phyloP scores from a whole-genome alignment of 2,329 filamentous ascomycete species.

The Trichoderma aggressivum region DNA sequence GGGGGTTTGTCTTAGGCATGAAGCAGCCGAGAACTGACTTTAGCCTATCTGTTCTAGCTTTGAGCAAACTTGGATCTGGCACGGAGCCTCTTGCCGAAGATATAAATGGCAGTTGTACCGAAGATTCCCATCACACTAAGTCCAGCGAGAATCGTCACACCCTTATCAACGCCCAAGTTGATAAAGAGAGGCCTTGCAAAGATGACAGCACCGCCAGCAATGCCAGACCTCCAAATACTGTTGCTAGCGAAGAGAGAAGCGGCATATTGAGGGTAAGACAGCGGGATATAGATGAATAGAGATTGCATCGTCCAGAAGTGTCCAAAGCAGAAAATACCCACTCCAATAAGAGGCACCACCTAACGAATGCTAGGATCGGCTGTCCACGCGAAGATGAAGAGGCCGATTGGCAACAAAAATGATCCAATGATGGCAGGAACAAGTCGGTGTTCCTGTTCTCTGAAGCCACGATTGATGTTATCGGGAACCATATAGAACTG shows the following conservation, averaged over 20 bases:
- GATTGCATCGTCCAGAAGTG: constrained; percentile 34
- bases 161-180: constrained; percentile 21
- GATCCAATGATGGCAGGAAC: constrained; percentile 42
- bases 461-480: constrained; percentile 17
- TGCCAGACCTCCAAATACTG: constrained; percentile 18
- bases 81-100: constrained; percentile 15
- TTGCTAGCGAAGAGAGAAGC: constrained; percentile 24
- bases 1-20: too few species aligned
- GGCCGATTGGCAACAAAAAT: constrained; percentile 60
- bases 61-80: constrained; percentile 15
- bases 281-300: constrained; percentile 23
- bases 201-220: constrained; percentile 18
- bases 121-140: constrained; percentile 19
- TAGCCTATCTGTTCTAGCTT: neutral
- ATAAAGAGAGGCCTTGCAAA: constrained; percentile 23
- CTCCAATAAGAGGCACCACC: constrained; percentile 55
- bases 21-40: neutral
- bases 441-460: constrained; percentile 22
- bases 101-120: constrained; percentile 17
- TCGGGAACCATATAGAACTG: constrained; percentile 16
- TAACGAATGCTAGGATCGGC: constrained; percentile 59
- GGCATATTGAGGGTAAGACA: constrained; percentile 23
- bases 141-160: constrained; percentile 22
- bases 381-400: constrained; percentile 71
- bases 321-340: constrained; percentile 52